Conservation (phyloP, 2,329 filamentous ascomycete genomes). For the Podosphaera aphanis region DNA sequence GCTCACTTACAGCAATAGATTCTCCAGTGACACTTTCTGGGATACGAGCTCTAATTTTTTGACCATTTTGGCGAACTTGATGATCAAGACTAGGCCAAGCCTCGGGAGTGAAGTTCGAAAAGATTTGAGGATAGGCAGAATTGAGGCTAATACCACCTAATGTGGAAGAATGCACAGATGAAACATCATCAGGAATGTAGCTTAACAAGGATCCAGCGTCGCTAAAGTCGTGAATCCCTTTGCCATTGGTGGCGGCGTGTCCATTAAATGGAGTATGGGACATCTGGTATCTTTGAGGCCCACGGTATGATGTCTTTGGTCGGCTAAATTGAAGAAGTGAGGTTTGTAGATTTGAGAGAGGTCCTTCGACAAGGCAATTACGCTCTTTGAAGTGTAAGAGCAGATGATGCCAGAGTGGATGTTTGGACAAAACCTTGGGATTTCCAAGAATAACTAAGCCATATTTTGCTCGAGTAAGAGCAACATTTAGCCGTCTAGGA, state of each 20-base stretch:
- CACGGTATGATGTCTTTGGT: constrained; percentile 77
- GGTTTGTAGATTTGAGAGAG: constrained; percentile 83
- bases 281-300: constrained; percentile 68
- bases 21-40: constrained; percentile 71
- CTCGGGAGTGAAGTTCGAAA: constrained; percentile 72
- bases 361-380: constrained; percentile 87
- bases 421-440: constrained; percentile 90
- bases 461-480: constrained; percentile 88
- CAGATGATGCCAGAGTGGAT: constrained; percentile 91
- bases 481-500: constrained; percentile 88
- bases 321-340: constrained; percentile 86
- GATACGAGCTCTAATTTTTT: constrained; percentile 41
- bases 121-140: constrained; percentile 80
- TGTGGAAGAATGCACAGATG: constrained; percentile 79
- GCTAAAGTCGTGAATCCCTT: constrained; percentile 14
- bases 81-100: constrained; percentile 62
- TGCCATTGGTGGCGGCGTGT: constrained; percentile 14
- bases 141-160: constrained; percentile 62
- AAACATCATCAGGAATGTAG: constrained; percentile 92
- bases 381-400: constrained; percentile 90
- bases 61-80: constrained; percentile 37
- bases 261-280: constrained; percentile 34
- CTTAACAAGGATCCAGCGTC: constrained; percentile 79
- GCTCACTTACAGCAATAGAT: constrained; percentile 76
- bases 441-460: constrained; percentile 92